These are phyloP conservation scores for Aureobasidium melanogenum DNA, from an alignment of 2,329 filamentous ascomycete genomes.

Conservation along the genomic window DNA sequence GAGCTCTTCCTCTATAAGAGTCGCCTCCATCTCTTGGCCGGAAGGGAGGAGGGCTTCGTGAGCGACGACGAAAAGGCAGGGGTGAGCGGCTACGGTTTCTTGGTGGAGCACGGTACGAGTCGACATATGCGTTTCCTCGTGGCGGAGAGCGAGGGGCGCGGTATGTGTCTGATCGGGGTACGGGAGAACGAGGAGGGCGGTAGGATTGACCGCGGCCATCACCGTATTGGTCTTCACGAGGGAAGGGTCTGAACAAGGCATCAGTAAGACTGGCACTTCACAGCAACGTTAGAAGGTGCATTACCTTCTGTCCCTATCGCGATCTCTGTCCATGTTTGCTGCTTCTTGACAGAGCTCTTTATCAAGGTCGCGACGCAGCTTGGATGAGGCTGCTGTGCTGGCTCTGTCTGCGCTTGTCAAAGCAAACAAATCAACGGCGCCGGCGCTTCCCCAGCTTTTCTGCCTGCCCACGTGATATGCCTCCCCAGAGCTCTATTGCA, in stretches of 20 bases:
- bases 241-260: slow-evolving; percentile 16
- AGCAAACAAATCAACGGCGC: not conserved
- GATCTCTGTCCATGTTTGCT: slow-evolving; percentile 27
- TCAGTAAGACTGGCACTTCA: not conserved
- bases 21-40: slow-evolving; percentile 25
- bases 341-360: not conserved
- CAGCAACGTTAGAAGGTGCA: slow-evolving; percentile 10
- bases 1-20: slow-evolving; percentile 25
- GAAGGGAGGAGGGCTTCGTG: slow-evolving; percentile 23
- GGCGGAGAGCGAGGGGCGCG: slow-evolving; percentile 41
- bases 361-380: not conserved
- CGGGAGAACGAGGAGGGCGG: slow-evolving; percentile 27
- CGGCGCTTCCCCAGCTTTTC: not conserved
- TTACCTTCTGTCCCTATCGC: slow-evolving; percentile 33
- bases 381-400: not conserved
- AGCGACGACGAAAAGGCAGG: slow-evolving; percentile 21
- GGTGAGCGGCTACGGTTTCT: slow-evolving; percentile 21
- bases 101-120: slow-evolving; percentile 23
- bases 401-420: not conserved
- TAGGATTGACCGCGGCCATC: slow-evolving; percentile 29
- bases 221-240: slow-evolving; percentile 26
- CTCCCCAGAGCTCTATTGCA: not conserved
- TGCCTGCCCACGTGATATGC: not conserved
- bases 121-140: slow-evolving; percentile 26
- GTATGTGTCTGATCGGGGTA: slow-evolving; percentile 26